These are phyloP conservation scores for Anthracocystis setariae DNA, from an alignment of 1,284 basidiomycete genomes.

Conservation along the genomic window DNA sequence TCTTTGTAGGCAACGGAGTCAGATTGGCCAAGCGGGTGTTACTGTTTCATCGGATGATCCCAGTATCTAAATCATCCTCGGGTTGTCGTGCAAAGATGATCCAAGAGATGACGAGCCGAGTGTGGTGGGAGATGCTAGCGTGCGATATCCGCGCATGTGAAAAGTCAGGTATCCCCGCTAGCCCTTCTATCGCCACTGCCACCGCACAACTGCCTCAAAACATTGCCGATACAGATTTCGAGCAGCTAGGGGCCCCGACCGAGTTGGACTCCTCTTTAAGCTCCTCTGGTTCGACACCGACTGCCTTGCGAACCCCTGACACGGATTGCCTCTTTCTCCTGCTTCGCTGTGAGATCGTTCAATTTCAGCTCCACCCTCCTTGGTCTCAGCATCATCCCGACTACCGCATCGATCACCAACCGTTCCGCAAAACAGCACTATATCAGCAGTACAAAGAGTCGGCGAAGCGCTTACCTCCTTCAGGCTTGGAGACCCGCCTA, in stretches of 20 bases:
- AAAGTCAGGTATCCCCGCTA: slow-evolving; percentile 15
- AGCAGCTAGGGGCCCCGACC: background rate
- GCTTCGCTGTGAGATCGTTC: slow-evolving; percentile 12
- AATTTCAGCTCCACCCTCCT: slow-evolving; percentile 16
- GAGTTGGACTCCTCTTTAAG: background rate
- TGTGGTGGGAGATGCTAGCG: slow-evolving; percentile 21
- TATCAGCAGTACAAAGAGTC: background rate
- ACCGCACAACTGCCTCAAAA: slow-evolving; percentile 6
- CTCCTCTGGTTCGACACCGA: no score
- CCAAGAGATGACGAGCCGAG: slow-evolving; percentile 9
- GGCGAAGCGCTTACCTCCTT: background rate
- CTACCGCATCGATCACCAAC: slow-evolving; percentile 3
- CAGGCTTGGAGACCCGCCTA: slow-evolving; percentile 2
- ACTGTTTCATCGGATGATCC: background rate
- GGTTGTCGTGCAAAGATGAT: background rate
- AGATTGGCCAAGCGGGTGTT: slow-evolving; percentile 14
- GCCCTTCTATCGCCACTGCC: slow-evolving; percentile 8
- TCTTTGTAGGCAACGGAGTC: slow-evolving; percentile 4
- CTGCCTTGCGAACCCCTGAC: background rate
- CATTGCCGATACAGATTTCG: slow-evolving; percentile 13
- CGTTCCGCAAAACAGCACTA: slow-evolving; percentile 2
- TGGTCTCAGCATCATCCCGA: slow-evolving; percentile 14
- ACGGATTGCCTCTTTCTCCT: slow-evolving; percentile 14
- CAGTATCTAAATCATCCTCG: background rate
- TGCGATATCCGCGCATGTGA: slow-evolving; percentile 22